Evolutionary conservation across 768 basidiomycete species (phyloP).

Genomic region (Mycena maculata): DNA sequence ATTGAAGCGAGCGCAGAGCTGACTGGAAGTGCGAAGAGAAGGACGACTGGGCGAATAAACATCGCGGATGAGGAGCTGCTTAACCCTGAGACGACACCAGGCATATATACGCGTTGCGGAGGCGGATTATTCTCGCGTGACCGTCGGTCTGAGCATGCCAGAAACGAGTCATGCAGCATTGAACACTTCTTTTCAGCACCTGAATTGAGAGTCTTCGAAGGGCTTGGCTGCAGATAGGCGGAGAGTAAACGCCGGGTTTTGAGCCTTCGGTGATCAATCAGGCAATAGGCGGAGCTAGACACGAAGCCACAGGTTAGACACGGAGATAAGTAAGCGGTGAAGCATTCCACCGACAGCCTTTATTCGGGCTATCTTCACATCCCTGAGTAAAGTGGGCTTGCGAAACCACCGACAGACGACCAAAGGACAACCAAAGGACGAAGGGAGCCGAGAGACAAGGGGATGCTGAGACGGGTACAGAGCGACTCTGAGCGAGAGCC

Average conservation of each 20-base stretch:
- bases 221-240: neutral
- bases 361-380: too few relatives aligned
- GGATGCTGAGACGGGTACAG: too few relatives aligned
- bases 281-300: too few relatives aligned
- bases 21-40: slow-evolving; percentile 1
- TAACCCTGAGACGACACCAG: neutral
- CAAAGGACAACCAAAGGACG: too few relatives aligned
- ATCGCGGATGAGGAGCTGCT: neutral
- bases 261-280: too few relatives aligned
- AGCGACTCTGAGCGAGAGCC: too few relatives aligned
- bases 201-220: neutral
- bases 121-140: slow-evolving; percentile 78
- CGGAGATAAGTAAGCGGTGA: neutral
- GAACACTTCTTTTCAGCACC: slow-evolving; percentile 87
- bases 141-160: slow-evolving; percentile 63
- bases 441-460: too few relatives aligned
- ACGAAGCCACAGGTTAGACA: too few relatives aligned
- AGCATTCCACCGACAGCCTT: too few relatives aligned
- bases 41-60: slow-evolving; percentile 3
- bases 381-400: too few relatives aligned
- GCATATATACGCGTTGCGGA: slow-evolving; percentile 66
- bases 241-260: neutral
- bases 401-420: too few relatives aligned
- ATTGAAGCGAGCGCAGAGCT: slow-evolving; percentile 4
- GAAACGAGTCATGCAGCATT: slow-evolving; percentile 62